Evolutionary conservation across 805 yeast species (phyloP), one percentile per base, ranked within the genome.

Genomic region (Candida corydali): DNA sequence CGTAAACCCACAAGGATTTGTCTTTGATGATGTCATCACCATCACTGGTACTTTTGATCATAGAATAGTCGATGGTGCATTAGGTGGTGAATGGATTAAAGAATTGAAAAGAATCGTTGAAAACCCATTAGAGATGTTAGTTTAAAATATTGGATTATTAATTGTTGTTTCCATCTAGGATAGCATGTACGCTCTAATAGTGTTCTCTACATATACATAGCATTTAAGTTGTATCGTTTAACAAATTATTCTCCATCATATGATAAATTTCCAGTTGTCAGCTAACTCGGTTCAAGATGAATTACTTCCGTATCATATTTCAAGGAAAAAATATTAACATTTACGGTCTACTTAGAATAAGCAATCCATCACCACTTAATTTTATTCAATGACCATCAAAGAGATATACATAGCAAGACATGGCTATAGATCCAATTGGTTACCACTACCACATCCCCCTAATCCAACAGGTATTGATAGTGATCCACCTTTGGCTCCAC

Each of bases 21-120:
- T 85, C 37, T 91, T 93, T 57, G 97, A 88, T 54, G 94, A 86
- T 56, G 82, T 84, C 57, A 83, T 93, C 58, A 85, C 82, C 52
- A 76, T 91, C 62, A 89, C 98, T 39, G 98, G 95, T 68, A 86
- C 98, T 37, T 93, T 93, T 58, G 99, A 93, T 71, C 99, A 93
- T 75, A 86, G 97, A 74, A 82, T 84, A 43, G 82, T 91, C 46
- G 99, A 93, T 59, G 99, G 99, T 59, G 98, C 98, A 38, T 79
- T 83, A 53, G 99, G 95, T 54, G 99, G 95, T 62, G 98, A 93
- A 54, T 93, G 79, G 77, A 86, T 93, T 75, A 87, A 79, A 68
- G 96, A 87, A 51, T 76, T 93, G 67, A 93, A 93, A 79, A 75
- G 74, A 54, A 80, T 88, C 48, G 65, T 93, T 50, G 99, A 93